phyloP scores from a whole-genome alignment of 352 stramenopile genomes.

The Globisporangium recalcitrans region DNA sequence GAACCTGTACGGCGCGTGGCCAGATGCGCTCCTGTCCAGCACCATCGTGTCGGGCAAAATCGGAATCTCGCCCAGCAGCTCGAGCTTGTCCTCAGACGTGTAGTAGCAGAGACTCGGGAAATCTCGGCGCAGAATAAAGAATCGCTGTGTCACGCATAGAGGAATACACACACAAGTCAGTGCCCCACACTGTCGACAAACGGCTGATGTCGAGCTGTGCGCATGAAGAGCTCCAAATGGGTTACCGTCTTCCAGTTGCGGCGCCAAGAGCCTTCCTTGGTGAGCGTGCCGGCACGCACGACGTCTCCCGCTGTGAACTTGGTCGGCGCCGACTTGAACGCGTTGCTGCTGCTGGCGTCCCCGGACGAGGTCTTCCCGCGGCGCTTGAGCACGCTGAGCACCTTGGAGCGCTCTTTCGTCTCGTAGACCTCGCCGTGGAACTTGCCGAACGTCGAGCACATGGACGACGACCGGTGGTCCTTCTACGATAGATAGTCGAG shows the following conservation, averaged over 20 bases:
- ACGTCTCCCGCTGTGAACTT: constrained; percentile 76
- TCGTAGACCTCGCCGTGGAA: constrained; percentile 75
- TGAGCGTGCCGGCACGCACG: constrained; percentile 50
- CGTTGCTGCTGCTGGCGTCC: constrained; percentile 10
- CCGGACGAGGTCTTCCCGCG: constrained; percentile 35
- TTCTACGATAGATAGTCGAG: not conserved
- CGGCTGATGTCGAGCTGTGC: too few relatives aligned
- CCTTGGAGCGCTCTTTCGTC: constrained; percentile 69
- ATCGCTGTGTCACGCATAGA: constrained; percentile 27
- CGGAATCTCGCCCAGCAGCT: constrained; percentile 63
- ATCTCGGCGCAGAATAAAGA: constrained; percentile 76
- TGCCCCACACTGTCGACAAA: too few relatives aligned
- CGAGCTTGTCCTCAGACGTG: constrained; percentile 77
- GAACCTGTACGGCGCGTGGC: constrained; percentile 60
- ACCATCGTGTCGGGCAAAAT: constrained; percentile 76
- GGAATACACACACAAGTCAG: not conserved
- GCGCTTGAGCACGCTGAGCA: constrained; percentile 71
- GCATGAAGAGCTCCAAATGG: not conserved
- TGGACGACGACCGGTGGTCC: constrained; percentile 21
- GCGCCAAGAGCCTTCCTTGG: constrained; percentile 79
- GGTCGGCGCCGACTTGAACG: constrained; percentile 25
- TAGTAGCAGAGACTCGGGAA: constrained; percentile 77
- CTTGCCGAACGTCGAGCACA: constrained; percentile 59
- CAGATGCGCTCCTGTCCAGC: constrained; percentile 48
- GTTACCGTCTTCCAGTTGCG: constrained; percentile 80